These are phyloP conservation scores for Kockovaella imperatae DNA, from an alignment of 768 basidiomycete species.

Conservation along the genomic window DNA sequence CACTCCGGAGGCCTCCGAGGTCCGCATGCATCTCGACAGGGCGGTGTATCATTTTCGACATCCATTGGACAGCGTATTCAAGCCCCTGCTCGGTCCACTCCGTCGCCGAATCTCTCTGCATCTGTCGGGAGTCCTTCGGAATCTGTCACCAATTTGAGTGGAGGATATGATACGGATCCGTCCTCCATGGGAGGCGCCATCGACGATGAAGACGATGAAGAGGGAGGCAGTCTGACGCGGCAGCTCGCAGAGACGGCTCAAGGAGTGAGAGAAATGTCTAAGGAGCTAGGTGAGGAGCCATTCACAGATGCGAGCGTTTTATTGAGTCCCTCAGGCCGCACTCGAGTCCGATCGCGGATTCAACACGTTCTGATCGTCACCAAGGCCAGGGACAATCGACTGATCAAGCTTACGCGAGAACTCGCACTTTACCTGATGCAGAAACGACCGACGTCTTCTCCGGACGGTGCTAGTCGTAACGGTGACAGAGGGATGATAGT, in stretches of 20 bases:
- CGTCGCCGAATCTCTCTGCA: constrained; percentile 10
- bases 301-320: not conserved
- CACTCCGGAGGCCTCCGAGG: constrained; percentile 1
- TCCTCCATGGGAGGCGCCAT: constrained; percentile 27
- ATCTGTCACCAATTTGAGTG: constrained; percentile 1
- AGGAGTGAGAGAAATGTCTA: constrained; percentile 97
- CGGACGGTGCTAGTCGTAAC: constrained; percentile 1
- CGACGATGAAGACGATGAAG: constrained; percentile 51
- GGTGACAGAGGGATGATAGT: constrained; percentile 69
- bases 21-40: too few relatives aligned
- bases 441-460: constrained; percentile 46
- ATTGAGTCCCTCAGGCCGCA: constrained; percentile 60
- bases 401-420: constrained; percentile 89
- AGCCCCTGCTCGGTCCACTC: too few relatives aligned
- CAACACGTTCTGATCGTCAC: constrained; percentile 92
- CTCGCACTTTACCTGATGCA: constrained; percentile 92
- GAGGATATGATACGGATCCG: constrained; percentile 27
- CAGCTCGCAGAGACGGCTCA: constrained; percentile 95
- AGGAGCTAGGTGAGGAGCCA: constrained; percentile 68
- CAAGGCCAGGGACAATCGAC: constrained; percentile 91
- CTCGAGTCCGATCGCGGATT: constrained; percentile 81
- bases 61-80: too few relatives aligned
- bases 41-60: too few relatives aligned
- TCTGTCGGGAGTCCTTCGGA: constrained; percentile 14
- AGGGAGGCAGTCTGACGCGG: constrained; percentile 70